Conservation (phyloP, 73 alveolate species). For the Loxodes magnus region DNA sequence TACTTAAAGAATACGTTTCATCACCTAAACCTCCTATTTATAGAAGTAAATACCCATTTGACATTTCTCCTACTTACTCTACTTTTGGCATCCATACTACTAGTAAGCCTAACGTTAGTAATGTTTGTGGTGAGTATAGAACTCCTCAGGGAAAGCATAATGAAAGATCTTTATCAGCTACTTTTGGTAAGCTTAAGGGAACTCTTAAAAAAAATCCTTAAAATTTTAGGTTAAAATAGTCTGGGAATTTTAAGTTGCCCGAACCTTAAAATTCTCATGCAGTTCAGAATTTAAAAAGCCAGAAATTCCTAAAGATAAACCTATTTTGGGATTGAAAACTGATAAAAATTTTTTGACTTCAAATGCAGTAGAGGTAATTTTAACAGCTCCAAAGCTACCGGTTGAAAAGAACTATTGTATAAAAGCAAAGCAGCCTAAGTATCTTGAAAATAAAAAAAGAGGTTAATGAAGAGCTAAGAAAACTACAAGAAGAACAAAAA, state of each 20-base stretch:
- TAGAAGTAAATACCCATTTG: slow-evolving; percentile 61
- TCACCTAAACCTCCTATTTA: slow-evolving; percentile 77
- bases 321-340: slow-evolving; percentile 41
- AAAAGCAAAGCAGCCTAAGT: slow-evolving; percentile 36
- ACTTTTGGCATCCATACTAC: slow-evolving; percentile 73
- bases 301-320: slow-evolving; percentile 42
- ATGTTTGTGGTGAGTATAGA: slow-evolving; percentile 30
- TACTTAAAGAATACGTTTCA: slow-evolving; percentile 77
- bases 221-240: slow-evolving; percentile 16
- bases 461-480: slow-evolving; percentile 31
- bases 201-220: slow-evolving; percentile 25
- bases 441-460: slow-evolving; percentile 35
- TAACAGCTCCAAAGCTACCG: slow-evolving; percentile 46
- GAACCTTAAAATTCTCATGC: slow-evolving; percentile 17
- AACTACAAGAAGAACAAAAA: slow-evolving; percentile 36
- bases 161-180: slow-evolving; percentile 21
- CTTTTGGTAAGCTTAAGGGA: slow-evolving; percentile 19
- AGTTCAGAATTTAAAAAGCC: slow-evolving; percentile 22
- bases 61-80: slow-evolving; percentile 82
- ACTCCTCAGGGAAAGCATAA: slow-evolving; percentile 14
- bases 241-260: slow-evolving; percentile 23
- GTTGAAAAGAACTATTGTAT: slow-evolving; percentile 41
- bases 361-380: slow-evolving; percentile 42
- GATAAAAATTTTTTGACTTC: slow-evolving; percentile 44
- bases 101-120: slow-evolving; percentile 75